Evolutionary conservation across 2,329 filamentous ascomycete species (phyloP).

Genomic region (Hypomyces rosellus): DNA sequence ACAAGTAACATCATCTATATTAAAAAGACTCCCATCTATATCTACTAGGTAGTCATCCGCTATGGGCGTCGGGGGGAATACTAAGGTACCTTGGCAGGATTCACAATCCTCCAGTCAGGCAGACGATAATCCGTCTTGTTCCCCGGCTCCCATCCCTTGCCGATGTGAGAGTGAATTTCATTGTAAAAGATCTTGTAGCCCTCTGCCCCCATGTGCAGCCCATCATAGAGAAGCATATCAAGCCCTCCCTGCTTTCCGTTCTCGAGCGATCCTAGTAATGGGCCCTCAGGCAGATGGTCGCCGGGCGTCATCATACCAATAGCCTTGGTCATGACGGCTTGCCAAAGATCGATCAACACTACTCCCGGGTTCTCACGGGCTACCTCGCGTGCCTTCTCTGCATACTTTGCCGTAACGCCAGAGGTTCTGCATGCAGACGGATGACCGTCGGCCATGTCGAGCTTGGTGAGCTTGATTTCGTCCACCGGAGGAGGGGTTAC

Average conservation of each 20-base stretch:
- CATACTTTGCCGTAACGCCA: slow-evolving; percentile 47
- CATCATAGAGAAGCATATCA: slow-evolving; percentile 48
- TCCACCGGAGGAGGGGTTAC: slow-evolving; percentile 80
- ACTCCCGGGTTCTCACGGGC: slow-evolving; percentile 62
- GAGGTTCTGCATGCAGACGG: slow-evolving; percentile 37
- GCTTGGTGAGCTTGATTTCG: slow-evolving; percentile 56
- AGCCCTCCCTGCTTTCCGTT: slow-evolving; percentile 46
- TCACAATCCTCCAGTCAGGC: slow-evolving; percentile 29
- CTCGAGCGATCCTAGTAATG: slow-evolving; percentile 44
- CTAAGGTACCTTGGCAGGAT: not conserved
- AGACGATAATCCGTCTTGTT: slow-evolving; percentile 36
- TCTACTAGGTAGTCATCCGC: too few relatives aligned
- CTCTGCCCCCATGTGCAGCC: slow-evolving; percentile 50
- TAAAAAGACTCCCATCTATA: too few relatives aligned
- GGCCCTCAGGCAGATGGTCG: slow-evolving; percentile 47
- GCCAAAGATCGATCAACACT: slow-evolving; percentile 72
- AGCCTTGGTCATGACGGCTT: slow-evolving; percentile 66
- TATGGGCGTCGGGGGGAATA: too few relatives aligned
- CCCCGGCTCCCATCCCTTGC: slow-evolving; percentile 34
- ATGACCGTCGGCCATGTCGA: slow-evolving; percentile 43
- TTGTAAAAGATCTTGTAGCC: slow-evolving; percentile 49
- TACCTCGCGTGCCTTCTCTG: slow-evolving; percentile 57
- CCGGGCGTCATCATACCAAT: slow-evolving; percentile 49
- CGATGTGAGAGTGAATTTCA: slow-evolving; percentile 42
- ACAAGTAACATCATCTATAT: too few relatives aligned